Evolutionary conservation across 2,329 filamentous ascomycete genomes (phyloP).

Genomic region (Tricladium varicosporioides): DNA sequence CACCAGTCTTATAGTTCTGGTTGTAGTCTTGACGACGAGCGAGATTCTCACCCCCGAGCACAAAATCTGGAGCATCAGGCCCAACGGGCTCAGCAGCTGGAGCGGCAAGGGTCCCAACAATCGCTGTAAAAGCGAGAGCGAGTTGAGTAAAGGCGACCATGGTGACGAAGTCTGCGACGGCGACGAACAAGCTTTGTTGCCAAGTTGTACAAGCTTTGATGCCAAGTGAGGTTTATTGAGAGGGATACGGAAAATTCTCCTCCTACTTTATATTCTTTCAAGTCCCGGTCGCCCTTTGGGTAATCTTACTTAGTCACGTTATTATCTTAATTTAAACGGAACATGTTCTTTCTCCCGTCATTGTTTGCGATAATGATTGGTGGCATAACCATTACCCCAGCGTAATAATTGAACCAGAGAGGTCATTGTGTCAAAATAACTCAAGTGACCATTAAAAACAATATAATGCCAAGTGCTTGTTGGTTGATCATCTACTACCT

Average conservation of each 20-base stretch:
- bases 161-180: not conserved
- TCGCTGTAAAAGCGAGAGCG: slow-evolving; percentile 4
- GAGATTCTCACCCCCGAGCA: slow-evolving; percentile 9
- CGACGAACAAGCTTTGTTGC: not conserved
- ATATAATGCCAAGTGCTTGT: not conserved
- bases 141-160: slow-evolving; percentile 11
- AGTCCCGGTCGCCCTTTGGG: not conserved
- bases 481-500: not conserved
- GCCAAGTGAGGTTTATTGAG: not conserved
- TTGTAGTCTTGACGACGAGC: slow-evolving; percentile 18
- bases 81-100: slow-evolving; percentile 5
- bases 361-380: not conserved
- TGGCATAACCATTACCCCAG: not conserved
- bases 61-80: slow-evolving; percentile 10
- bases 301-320: not conserved
- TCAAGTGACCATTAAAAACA: not conserved
- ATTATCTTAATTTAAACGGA: not conserved
- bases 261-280: not conserved
- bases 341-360: not conserved
- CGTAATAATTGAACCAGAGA: not conserved
- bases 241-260: not conserved
- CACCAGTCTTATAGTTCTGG: slow-evolving; percentile 23
- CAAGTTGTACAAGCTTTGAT: not conserved
- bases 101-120: slow-evolving; percentile 1
- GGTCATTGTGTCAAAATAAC: not conserved